Evolutionary conservation across 1,284 basidiomycete species (phyloP), one percentile per base, ranked within the genome.

Genomic region (Naganishia sp.): DNA sequence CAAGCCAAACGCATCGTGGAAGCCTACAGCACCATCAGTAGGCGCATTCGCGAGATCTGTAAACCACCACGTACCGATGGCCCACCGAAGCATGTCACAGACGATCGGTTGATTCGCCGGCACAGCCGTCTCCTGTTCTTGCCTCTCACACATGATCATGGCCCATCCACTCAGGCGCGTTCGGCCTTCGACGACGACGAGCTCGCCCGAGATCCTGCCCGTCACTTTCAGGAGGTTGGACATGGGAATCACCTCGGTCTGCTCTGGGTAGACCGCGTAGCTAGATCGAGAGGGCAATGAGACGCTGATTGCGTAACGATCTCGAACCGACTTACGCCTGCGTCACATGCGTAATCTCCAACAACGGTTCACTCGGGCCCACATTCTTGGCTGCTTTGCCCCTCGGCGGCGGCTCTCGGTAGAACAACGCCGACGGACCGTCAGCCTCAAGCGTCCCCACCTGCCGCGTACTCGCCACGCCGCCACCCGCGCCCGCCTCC

Each of bases 51-150:
- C 13, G 36, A 3, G 13, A 21, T 60, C 13, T 55, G 36, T 7
- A 39, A 39, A 7, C 36, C 23, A 18, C 16, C 6, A 61, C 55
- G 78, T 81, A 92, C 90, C 92, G 67, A 94, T 87, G 63, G 96
- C 82, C 94, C 95, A 99, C 76, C 89, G 90, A 71, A 98, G 83
- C 92, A 98, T 95, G 78, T 94, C 93, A 53, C 85, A 84, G 25
- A 86, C 68, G 11, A 69, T 36, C 5, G 68, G 49, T 1, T 64
- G 52, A 42, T 60, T 65, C 21, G 71, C 80, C 23, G 13, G 21
- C 21, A 6, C 16, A 3, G 48, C 48, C 3, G 28, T 43, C 57
- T 82, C 84, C 16, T 80, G 80, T 6, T 77, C 78, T 57, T 85
- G 83, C 0, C 87, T 75, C 73, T 93, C 91, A 28, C 92, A 92